phyloP scores from a whole-genome alignment of 2,329 filamentous ascomycete species.

The Penicillium sp. region DNA sequence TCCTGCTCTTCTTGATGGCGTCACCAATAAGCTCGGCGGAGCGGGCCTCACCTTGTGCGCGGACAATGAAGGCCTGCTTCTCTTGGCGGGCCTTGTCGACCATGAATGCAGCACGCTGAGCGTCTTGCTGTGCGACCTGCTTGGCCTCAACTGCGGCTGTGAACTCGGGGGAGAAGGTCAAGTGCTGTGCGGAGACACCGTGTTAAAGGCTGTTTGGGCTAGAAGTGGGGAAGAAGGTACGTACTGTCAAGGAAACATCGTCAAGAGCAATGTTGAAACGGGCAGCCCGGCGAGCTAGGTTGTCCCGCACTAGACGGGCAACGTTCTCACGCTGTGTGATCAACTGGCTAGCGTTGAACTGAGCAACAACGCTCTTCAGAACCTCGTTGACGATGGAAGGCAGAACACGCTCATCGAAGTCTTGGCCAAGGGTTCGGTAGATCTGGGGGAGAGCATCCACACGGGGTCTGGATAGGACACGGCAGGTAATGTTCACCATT shows the following conservation, averaged over 20 bases:
- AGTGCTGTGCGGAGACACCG: slow-evolving; percentile 49
- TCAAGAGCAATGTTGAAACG: slow-evolving; percentile 97
- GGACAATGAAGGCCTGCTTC: slow-evolving; percentile 98
- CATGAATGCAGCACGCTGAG: slow-evolving; percentile 92
- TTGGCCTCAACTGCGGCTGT: slow-evolving; percentile 69
- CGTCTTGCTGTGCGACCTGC: slow-evolving; percentile 80
- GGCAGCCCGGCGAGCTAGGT: slow-evolving; percentile 83
- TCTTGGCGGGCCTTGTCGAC: slow-evolving; percentile 99
- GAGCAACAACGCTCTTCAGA: slow-evolving; percentile 95
- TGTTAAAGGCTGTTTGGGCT: slow-evolving; percentile 6
- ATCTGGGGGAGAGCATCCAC: slow-evolving; percentile 91
- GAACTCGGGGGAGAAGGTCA: slow-evolving; percentile 69
- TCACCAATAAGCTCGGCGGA: slow-evolving; percentile 98
- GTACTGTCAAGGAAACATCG: slow-evolving; percentile 92
- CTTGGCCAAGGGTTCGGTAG: slow-evolving; percentile 89
- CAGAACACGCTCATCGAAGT: slow-evolving; percentile 95
- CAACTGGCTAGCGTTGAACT: slow-evolving; percentile 97
- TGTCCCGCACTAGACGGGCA: slow-evolving; percentile 84
- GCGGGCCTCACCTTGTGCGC: slow-evolving; percentile 97
- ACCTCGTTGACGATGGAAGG: slow-evolving; percentile 99
- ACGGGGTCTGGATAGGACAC: slow-evolving; percentile 90
- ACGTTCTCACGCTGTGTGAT: slow-evolving; percentile 99
- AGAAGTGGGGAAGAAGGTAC: slow-evolving; percentile 25
- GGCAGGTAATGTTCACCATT: slow-evolving; percentile 99
- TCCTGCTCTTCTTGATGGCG: slow-evolving; percentile 98